Conservation (phyloP, 2,329 filamentous ascomycete species). For the Beauveria varroae region DNA sequence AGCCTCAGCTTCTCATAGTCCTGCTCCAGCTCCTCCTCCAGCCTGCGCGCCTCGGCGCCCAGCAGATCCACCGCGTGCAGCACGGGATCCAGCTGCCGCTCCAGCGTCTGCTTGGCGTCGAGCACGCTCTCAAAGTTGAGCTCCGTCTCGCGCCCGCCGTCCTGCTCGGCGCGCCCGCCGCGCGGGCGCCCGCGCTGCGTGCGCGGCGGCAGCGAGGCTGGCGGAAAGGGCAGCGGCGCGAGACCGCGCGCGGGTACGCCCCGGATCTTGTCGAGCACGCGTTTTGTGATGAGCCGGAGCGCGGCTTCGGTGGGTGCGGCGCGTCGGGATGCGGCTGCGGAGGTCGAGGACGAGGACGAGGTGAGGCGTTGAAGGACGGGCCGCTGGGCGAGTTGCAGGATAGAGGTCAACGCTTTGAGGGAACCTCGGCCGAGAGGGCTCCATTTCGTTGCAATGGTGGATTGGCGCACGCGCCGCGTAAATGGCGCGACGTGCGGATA, state of each 20-base stretch:
- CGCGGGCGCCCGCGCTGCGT: slow-evolving; percentile 12
- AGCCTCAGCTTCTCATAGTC: slow-evolving; percentile 45
- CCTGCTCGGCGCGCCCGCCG: slow-evolving; percentile 19
- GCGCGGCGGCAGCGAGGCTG: slow-evolving; percentile 29
- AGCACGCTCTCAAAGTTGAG: slow-evolving; percentile 60
- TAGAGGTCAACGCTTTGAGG: slow-evolving; percentile 44
- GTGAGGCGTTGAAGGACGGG: slow-evolving; percentile 51
- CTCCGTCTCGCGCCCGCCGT: slow-evolving; percentile 45
- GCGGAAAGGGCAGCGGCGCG: slow-evolving; percentile 58
- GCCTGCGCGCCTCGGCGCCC: slow-evolving; percentile 46
- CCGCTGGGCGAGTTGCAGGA: slow-evolving; percentile 52
- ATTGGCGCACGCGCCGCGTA: slow-evolving; percentile 49
- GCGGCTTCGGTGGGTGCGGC: slow-evolving; percentile 45
- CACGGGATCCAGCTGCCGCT: slow-evolving; percentile 53
- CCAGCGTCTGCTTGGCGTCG: slow-evolving; percentile 48
- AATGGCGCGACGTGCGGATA: slow-evolving; percentile 46
- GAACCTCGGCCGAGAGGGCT: slow-evolving; percentile 46
- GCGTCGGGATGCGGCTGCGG: slow-evolving; percentile 31
- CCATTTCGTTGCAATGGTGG: slow-evolving; percentile 64
- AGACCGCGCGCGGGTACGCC: background rate
- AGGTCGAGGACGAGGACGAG: slow-evolving; percentile 18
- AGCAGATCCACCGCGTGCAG: slow-evolving; percentile 57
- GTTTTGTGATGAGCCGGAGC: slow-evolving; percentile 46
- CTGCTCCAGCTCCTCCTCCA: slow-evolving; percentile 46
- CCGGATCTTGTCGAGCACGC: slow-evolving; percentile 48